A percentile compares a stretch with the other conserved stretches of the same genome.
These are phyloP conservation scores for Luffa aegyptiaca DNA, from an alignment of 306 rosid species.

Conservation along the genomic window DNA sequence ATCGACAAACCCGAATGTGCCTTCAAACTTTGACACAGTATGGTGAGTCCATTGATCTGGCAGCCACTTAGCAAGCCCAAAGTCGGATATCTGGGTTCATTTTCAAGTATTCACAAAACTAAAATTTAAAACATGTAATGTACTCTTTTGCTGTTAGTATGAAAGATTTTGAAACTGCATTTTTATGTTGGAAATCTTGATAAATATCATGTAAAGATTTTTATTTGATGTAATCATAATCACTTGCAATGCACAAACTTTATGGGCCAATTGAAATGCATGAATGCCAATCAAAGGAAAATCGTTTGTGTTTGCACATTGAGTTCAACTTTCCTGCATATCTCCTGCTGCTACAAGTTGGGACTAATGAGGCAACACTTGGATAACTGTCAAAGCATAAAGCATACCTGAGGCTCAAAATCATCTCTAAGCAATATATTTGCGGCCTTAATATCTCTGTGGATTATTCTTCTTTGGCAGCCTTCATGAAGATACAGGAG, in stretches of 20 bases:
- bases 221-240: background rate
- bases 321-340: background rate
- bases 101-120: slow-evolving; percentile 15
- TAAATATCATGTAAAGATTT: background rate
- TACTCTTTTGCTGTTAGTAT: background rate
- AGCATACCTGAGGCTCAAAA: slow-evolving; percentile 84
- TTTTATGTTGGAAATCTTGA: background rate
- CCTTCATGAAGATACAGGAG: slow-evolving; percentile 84
- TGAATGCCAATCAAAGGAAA: background rate
- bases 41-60: slow-evolving; percentile 99
- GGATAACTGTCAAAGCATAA: slow-evolving; percentile 15
- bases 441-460: slow-evolving; percentile 93
- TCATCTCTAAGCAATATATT: slow-evolving; percentile 78
- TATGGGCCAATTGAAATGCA: background rate
- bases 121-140: background rate
- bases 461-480: slow-evolving; percentile 93
- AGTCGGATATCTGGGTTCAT: slow-evolving; percentile 72
- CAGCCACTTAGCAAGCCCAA: slow-evolving; percentile 96
- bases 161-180: background rate
- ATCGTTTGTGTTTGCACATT: background rate
- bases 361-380: background rate
- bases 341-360: background rate
- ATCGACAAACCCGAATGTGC: slow-evolving; percentile 89
- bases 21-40: slow-evolving; percentile 76
- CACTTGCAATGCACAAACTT: background rate